Base-by-base conservation (phyloP, 257 asterid genomes). In the Solanum dulcamara region DNA sequence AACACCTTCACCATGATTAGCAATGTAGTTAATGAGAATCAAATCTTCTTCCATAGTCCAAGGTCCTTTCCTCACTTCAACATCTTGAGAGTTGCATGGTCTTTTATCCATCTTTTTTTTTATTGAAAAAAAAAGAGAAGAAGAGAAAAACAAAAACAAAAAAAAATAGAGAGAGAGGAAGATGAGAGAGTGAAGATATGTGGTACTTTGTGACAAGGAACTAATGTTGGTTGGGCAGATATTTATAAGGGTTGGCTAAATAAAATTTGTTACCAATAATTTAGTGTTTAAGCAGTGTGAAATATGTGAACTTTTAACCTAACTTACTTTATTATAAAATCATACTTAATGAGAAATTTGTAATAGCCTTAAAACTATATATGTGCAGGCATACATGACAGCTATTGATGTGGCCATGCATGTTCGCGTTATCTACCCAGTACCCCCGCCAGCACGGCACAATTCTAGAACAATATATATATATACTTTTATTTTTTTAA, bases 41-140 rank as follows among this genome's bases (percentile, higher is more conserved):
- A 96, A 89, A 88, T 96, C 99, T 83, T 96, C 99, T 87, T 96
- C 99, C 99, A 96, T 96, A 22, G 99, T 96, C 99, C 99, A 96
- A 81, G 99, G 99, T 8, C 99, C 99, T 92, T 95, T 96, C 92
- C 99, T 91, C 83, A 96, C 97, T 91, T 96, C 98, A 86, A 81
- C 93, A 38, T 95, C 99, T 90, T 90, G 92, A 81, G 97, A 92
- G 83, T 88, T 94, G 93, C 95, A 90, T 91, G 96, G 91, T 85
- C 89, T 93, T 84, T 92, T 95, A 88, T 94, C 95, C 97, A 93
- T 94, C 55, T 88, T 60, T 82, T 26, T 13, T 68, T 37, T 74
- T 60, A 87, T 42, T 83, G 81, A 33, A 38, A 32, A 40, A 68
- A 26, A 3, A 18, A 40, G 12, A 48, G 22, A 50, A 15, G 28